These are phyloP conservation scores for Achlya hypogyna DNA, from an alignment of 352 stramenopile genomes.

Conservation along the genomic window DNA sequence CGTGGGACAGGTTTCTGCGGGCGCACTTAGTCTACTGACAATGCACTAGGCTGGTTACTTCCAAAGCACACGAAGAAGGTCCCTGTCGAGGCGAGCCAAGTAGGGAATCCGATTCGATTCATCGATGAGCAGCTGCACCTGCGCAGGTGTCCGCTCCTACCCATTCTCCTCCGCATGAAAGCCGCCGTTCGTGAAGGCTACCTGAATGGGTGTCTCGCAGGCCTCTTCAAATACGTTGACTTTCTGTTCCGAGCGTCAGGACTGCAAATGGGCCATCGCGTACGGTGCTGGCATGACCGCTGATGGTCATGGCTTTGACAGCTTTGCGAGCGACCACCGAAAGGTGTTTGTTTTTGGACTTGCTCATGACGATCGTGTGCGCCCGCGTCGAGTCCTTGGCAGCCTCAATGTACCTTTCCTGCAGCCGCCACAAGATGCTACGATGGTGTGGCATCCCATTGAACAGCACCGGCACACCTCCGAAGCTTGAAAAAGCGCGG, in stretches of 20 bases:
- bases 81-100: not conserved
- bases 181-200: not conserved
- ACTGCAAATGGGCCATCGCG: not conserved
- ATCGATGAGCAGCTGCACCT: slow-evolving; percentile 2
- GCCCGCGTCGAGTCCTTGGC: slow-evolving; percentile 7
- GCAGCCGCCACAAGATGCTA: slow-evolving; percentile 3
- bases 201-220: not conserved
- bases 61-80: slow-evolving; percentile 3
- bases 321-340: not conserved
- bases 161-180: not conserved
- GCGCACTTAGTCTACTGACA: not conserved
- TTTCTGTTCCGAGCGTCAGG: not conserved
- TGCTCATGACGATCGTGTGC: not conserved
- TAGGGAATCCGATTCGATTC: slow-evolving; percentile 1
- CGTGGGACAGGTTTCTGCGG: not conserved
- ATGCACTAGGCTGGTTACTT: not conserved
- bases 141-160: not conserved
- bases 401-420: slow-evolving; percentile 16
- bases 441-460: not conserved
- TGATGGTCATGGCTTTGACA: not conserved
- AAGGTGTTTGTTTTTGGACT: not conserved
- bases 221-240: not conserved
- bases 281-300: not conserved
- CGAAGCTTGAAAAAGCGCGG: slow-evolving; percentile 4
- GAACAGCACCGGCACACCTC: not conserved